Percentiles rank a stretch among this genome's conserved stretches.
These are phyloP conservation scores for Lipomyces kockii DNA, from an alignment of 805 yeast species.

Conservation along the genomic window DNA sequence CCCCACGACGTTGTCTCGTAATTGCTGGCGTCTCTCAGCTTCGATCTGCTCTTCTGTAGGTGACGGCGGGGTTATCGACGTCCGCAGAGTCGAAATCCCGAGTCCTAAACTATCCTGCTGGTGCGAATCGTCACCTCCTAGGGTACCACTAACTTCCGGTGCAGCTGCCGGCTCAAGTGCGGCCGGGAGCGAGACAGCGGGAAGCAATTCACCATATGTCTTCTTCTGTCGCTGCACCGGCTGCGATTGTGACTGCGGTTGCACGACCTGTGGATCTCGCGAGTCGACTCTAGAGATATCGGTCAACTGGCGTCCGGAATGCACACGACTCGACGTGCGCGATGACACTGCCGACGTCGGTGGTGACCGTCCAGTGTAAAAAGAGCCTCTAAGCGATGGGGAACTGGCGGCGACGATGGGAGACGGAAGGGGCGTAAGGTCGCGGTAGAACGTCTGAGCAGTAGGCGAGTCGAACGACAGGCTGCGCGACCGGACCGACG, in stretches of 20 bases:
- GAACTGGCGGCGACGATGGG: constrained; percentile 35
- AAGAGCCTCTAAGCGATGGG: constrained; percentile 19
- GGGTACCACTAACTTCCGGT: background rate
- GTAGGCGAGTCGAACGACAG: constrained; percentile 34
- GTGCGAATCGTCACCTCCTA: background rate
- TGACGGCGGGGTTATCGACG: constrained; percentile 24
- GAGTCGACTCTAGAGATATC: background rate
- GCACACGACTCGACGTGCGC: background rate
- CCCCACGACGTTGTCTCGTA: no score
- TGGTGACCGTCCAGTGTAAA: constrained; percentile 21
- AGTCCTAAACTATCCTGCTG: constrained; percentile 7
- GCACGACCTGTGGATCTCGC: background rate
- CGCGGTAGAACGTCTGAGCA: constrained; percentile 30
- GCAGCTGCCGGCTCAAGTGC: background rate
- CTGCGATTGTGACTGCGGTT: background rate
- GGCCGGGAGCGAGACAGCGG: constrained; percentile 24
- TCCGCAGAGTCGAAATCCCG: constrained; percentile 17
- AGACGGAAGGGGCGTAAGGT: constrained; percentile 39
- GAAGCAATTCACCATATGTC: constrained; percentile 20
- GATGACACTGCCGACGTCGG: constrained; percentile 1
- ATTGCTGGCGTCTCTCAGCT: constrained; percentile 4
- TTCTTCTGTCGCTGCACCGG: constrained; percentile 16
- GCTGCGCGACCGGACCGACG: constrained; percentile 26
- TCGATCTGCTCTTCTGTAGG: constrained; percentile 21
- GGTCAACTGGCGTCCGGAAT: constrained; percentile 3